Percentiles rank a stretch among this genome's conserved stretches.
Conservation (phyloP, 805 yeast species). For the Myxozyma mucilagina region DNA sequence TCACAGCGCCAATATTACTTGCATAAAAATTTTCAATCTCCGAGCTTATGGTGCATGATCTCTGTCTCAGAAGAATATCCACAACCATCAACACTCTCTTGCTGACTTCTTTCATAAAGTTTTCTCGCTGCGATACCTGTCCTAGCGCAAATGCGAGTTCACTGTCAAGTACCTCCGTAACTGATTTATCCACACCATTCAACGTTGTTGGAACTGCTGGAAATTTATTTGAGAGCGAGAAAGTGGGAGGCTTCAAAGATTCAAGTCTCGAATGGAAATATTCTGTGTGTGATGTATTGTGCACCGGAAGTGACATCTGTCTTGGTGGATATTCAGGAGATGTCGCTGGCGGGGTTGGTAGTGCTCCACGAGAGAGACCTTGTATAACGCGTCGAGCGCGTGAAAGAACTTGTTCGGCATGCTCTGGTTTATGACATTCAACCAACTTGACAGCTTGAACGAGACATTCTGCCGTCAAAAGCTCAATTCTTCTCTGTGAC, state of each 20-base stretch:
- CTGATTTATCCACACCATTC: conserved; percentile 11
- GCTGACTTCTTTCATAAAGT: conserved; percentile 22
- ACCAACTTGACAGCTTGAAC: conserved; percentile 7
- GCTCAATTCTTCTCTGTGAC: background rate
- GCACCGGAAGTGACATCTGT: background rate
- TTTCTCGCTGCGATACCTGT: conserved; percentile 3
- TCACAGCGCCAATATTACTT: background rate
- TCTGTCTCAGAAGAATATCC: conserved; percentile 29
- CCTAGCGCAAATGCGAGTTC: background rate
- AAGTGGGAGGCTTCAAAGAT: background rate
- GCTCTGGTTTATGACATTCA: conserved; percentile 4
- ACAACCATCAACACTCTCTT: conserved; percentile 32
- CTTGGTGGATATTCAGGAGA: background rate
- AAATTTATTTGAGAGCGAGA: background rate
- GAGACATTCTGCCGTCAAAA: conserved; percentile 17
- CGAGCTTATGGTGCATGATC: conserved; percentile 28
- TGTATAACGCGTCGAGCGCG: conserved; percentile 10
- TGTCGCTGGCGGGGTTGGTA: conserved; percentile 6
- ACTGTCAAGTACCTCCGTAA: background rate
- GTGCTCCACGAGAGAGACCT: conserved; percentile 16
- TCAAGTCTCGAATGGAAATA: background rate
- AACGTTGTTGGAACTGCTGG: conserved; percentile 17
- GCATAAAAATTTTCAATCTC: conserved; percentile 24
- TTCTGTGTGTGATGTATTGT: background rate
- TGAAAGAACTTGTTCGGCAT: conserved; percentile 8